These are phyloP conservation scores for Cystobasidium pallidum DNA, from an alignment of 1,284 basidiomycete species.

Conservation along the genomic window DNA sequence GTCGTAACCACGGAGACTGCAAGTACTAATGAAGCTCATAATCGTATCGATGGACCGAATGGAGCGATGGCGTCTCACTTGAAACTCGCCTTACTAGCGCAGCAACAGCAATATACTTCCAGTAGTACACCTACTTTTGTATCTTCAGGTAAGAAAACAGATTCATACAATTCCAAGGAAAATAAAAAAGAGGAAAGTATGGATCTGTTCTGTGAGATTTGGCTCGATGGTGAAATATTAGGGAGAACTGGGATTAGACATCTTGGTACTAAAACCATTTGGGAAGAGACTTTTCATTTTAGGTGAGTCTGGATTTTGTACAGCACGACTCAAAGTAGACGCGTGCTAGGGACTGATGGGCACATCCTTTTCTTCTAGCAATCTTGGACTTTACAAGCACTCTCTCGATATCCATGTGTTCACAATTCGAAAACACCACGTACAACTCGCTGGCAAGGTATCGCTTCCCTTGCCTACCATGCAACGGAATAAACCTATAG, in stretches of 20 bases:
- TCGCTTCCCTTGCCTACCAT: slow-evolving; percentile 70
- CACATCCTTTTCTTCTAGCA: slow-evolving; percentile 34
- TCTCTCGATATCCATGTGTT: slow-evolving; percentile 48
- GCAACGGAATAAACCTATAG: slow-evolving; percentile 69
- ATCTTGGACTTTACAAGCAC: slow-evolving; percentile 46
- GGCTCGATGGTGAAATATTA: slow-evolving; percentile 59
- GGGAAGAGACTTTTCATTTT: slow-evolving; percentile 76
- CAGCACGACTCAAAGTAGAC: no score
- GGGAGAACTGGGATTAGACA: slow-evolving; percentile 73
- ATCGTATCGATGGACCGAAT: neutral
- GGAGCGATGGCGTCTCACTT: neutral
- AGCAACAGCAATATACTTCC: neutral
- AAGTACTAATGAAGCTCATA: neutral
- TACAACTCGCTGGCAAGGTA: slow-evolving; percentile 61
- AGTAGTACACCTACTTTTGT: neutral
- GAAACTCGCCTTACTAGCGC: neutral
- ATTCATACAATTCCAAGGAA: slow-evolving; percentile 16
- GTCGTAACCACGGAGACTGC: neutral
- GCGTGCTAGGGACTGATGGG: no score
- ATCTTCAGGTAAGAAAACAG: neutral
- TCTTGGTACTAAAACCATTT: slow-evolving; percentile 61
- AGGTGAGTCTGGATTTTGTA: slow-evolving; percentile 63
- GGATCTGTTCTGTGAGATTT: slow-evolving; percentile 51
- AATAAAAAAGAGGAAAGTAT: neutral
- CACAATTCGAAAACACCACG: slow-evolving; percentile 44